Evolutionary conservation across 2,329 filamentous ascomycete genomes (phyloP).

Genomic region (Bipolaris bicolor): DNA sequence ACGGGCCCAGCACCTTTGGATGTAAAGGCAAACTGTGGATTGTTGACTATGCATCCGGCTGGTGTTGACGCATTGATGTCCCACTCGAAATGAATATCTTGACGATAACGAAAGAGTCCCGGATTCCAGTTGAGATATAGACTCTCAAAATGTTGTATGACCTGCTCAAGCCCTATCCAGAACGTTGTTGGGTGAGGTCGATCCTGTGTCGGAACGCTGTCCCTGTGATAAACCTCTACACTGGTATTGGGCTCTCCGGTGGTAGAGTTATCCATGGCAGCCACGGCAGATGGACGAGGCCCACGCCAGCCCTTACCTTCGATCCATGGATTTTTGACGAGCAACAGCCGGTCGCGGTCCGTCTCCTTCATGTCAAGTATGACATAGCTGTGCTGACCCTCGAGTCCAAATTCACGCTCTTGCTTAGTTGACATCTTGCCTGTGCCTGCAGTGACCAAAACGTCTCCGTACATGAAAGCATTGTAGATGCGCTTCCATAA

Average conservation of each 20-base stretch:
- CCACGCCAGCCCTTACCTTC: slow-evolving; percentile 78
- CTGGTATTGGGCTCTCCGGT: slow-evolving; percentile 22
- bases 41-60: slow-evolving; percentile 73
- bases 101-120: slow-evolving; percentile 75
- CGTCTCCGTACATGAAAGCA: slow-evolving; percentile 77
- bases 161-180: slow-evolving; percentile 89
- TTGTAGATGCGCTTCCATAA: slow-evolving; percentile 80
- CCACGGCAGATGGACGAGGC: slow-evolving; percentile 32
- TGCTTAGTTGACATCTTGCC: slow-evolving; percentile 78
- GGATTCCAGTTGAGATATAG: slow-evolving; percentile 99
- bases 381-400: slow-evolving; percentile 92
- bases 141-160: slow-evolving; percentile 91
- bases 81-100: slow-evolving; percentile 93
- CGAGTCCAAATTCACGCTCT: slow-evolving; percentile 80
- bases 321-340: slow-evolving; percentile 97
- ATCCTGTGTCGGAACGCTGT: slow-evolving; percentile 40
- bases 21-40: slow-evolving; percentile 65
- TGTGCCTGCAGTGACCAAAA: slow-evolving; percentile 88
- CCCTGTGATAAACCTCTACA: slow-evolving; percentile 30
- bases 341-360: slow-evolving; percentile 68
- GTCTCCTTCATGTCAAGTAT: slow-evolving; percentile 78
- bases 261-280: slow-evolving; percentile 25
- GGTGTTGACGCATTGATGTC: slow-evolving; percentile 63
- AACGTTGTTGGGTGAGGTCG: slow-evolving; percentile 73
- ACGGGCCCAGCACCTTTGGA: slow-evolving; percentile 65